Evolutionary conservation across 176 grass and related monocot genomes (phyloP).

Genomic region (Elymus sibiricus): DNA sequence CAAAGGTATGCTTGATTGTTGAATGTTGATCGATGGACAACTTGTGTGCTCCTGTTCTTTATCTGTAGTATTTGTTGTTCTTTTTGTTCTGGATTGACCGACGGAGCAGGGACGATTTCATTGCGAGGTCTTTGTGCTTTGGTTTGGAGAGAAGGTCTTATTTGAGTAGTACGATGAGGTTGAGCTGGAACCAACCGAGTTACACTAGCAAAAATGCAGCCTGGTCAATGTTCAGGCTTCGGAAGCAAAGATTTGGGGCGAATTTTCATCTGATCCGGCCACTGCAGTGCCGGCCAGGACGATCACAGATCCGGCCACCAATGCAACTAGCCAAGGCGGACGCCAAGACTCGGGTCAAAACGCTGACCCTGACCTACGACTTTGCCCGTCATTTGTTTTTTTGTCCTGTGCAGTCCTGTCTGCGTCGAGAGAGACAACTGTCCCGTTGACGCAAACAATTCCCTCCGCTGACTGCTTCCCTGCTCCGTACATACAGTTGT

Average conservation of each 20-base stretch:
- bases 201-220: background rate
- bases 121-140: no score
- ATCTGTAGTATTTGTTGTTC: no score
- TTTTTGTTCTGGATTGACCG: no score
- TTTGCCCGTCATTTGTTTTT: background rate
- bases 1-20: no score
- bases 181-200: background rate
- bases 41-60: no score
- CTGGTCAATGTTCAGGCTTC: background rate
- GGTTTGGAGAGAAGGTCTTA: background rate
- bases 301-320: no score
- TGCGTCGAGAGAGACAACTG: background rate
- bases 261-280: background rate
- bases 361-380: constrained; percentile 11
- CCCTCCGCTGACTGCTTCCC: background rate
- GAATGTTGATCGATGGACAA: no score
- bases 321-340: background rate
- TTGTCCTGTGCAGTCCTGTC: background rate
- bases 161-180: background rate
- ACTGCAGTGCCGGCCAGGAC: background rate
- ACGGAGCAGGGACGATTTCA: no score
- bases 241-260: background rate
- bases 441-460: background rate
- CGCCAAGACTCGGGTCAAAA: constrained; percentile 21
- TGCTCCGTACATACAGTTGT: background rate